Percentiles rank a stretch among this genome's conserved stretches.
Conservation (phyloP, 2,329 filamentous ascomycete genomes). For the Fusarium oligoseptatum region DNA sequence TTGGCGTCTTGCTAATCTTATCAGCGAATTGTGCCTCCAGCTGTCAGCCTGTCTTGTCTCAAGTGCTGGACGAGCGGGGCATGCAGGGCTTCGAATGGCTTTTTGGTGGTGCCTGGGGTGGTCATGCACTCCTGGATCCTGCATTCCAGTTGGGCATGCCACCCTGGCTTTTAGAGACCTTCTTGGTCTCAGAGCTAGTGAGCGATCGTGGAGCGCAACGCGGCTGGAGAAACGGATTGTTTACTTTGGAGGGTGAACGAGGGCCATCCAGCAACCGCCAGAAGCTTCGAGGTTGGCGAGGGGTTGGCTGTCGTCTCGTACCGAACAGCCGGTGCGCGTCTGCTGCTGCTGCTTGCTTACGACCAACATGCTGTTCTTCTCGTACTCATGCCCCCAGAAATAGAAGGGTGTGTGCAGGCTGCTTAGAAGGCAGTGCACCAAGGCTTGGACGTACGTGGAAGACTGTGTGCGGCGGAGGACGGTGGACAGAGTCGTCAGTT, state of each 20-base stretch:
- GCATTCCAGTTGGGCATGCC: constrained; percentile 40
- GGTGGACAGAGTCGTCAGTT: constrained; percentile 26
- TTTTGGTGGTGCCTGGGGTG: constrained; percentile 14
- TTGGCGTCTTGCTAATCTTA: constrained; percentile 36
- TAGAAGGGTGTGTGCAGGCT: constrained; percentile 37
- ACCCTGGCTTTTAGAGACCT: constrained; percentile 9
- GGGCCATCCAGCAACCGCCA: constrained; percentile 28
- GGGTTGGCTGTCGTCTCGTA: constrained; percentile 10
- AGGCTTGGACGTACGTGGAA: constrained; percentile 19
- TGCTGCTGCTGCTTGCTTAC: neutral
- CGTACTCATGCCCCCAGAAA: constrained; percentile 25
- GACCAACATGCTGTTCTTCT: neutral
- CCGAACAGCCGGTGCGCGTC: neutral
- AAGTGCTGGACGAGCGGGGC: constrained; percentile 5
- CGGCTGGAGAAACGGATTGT: constrained; percentile 21
- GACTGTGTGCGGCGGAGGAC: neutral
- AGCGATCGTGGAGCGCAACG: constrained; percentile 4
- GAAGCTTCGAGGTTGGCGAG: constrained; percentile 15
- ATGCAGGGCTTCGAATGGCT: constrained; percentile 7
- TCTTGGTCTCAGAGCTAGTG: constrained; percentile 27
- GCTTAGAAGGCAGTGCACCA: constrained; percentile 26
- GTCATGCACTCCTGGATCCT: constrained; percentile 47
- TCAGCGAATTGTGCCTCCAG: constrained; percentile 27
- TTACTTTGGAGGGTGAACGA: constrained; percentile 27
- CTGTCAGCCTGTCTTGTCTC: constrained; percentile 10